These are phyloP conservation scores for Gracilaria gracilis DNA, from an alignment of 23 red algal species.

Conservation along the genomic window DNA sequence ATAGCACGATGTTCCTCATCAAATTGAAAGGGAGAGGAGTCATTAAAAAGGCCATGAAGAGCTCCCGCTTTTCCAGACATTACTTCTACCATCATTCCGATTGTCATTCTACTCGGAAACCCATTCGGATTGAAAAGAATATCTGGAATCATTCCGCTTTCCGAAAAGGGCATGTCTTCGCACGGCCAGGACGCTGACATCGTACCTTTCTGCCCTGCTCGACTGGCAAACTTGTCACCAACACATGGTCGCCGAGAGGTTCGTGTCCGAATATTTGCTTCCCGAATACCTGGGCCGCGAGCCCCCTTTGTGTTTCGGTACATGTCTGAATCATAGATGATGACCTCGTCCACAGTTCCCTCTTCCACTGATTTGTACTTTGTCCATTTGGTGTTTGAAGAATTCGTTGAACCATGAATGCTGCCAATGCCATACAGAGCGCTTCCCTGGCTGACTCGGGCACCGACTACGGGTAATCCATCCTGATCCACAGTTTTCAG, in stretches of 20 bases:
- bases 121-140: conserved; percentile 99
- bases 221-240: conserved; percentile 98
- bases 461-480: conserved; percentile 83
- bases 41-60: conserved; percentile 71
- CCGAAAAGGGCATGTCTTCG: conserved; percentile 99
- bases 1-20: conserved; percentile 75
- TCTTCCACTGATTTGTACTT: conserved; percentile 72
- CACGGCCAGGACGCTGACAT: conserved; percentile 81
- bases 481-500: conserved; percentile 68
- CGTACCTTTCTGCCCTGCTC: conserved; percentile 96
- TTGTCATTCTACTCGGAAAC: conserved; percentile 99
- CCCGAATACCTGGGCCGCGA: conserved; percentile 49
- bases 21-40: conserved; percentile 83
- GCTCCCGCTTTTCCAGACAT: conserved; percentile 91
- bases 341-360: conserved; percentile 76
- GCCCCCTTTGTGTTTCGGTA: conserved; percentile 22
- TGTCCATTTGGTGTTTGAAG: conserved; percentile 47
- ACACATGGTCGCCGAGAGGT: conserved; percentile 80
- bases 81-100: conserved; percentile 98
- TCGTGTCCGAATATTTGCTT: conserved; percentile 74
- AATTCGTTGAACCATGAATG: background rate
- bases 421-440: conserved; percentile 58
- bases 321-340: conserved; percentile 47
- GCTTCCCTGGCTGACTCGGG: conserved; percentile 69
- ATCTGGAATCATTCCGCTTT: conserved; percentile 93